Percentiles rank a stretch among this genome's conserved stretches.
phyloP scores from a whole-genome alignment of 169 alveolate genomes.

The Plasmodium chabaudi region DNA sequence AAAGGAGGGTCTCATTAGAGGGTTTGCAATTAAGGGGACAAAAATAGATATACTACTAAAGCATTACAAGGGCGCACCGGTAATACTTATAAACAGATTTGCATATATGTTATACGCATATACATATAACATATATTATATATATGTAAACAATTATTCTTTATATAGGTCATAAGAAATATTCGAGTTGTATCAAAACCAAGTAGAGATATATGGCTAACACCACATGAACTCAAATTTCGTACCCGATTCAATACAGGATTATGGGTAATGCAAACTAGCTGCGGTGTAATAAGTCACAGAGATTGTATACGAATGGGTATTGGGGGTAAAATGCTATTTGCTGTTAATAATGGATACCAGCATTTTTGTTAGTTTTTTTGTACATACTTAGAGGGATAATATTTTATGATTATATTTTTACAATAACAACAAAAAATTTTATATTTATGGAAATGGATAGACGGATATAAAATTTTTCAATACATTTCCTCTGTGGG shows the following conservation, averaged over 20 bases:
- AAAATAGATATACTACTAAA: conserved; percentile 89
- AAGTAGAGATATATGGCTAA: conserved; percentile 92
- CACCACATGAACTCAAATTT: conserved; percentile 91
- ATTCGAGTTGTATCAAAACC: conserved; percentile 92
- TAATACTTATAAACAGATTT: conserved; percentile 4
- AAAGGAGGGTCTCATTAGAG: conserved; percentile 91
- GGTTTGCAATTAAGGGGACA: conserved; percentile 90
- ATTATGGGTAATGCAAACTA: conserved; percentile 91
- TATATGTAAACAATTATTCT: conserved; percentile 18
- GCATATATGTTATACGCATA: not conserved
- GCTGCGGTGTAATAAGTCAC: conserved; percentile 89
- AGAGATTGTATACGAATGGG: conserved; percentile 92
- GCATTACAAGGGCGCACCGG: conserved; percentile 89
- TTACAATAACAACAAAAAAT: not conserved
- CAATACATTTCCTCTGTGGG: too few species aligned
- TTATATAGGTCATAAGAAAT: conserved; percentile 86
- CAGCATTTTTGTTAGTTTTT: conserved; percentile 89
- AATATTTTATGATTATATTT: conserved; percentile 2
- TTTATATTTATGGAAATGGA: too few species aligned
- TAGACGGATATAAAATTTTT: too few species aligned
- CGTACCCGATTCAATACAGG: conserved; percentile 92
- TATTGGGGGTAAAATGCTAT: conserved; percentile 91
- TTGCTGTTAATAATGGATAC: conserved; percentile 91
- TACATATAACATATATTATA: not conserved
- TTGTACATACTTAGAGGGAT: conserved; percentile 4